A percentile compares a stretch with the other conserved stretches of the same genome.
Evolutionary conservation across 2,329 filamentous ascomycete species (phyloP).

Genomic region (Neonectria magnoliae): DNA sequence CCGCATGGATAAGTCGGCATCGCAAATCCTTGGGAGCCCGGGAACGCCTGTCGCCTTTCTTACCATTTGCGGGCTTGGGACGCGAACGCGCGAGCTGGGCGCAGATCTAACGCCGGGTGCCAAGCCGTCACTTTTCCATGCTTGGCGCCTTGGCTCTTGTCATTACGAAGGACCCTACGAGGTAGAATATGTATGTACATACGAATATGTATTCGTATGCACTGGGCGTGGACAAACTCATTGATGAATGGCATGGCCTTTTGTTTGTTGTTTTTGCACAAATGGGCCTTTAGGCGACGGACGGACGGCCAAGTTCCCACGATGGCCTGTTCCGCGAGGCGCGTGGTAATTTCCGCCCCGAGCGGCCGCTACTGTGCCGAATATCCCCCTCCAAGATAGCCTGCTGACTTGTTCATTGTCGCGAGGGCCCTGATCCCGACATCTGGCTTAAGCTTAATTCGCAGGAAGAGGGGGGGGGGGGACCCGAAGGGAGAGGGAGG

Average conservation of each 20-base stretch:
- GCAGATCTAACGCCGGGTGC: conserved; percentile 25
- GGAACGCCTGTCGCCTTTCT: conserved; percentile 10
- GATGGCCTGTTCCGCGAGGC: background rate
- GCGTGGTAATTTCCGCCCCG: conserved; percentile 19
- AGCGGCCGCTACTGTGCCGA: conserved; percentile 18
- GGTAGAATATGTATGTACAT: too few relatives aligned
- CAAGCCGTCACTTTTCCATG: conserved; percentile 16
- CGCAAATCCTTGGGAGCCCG: conserved; percentile 21
- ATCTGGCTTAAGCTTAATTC: conserved; percentile 44
- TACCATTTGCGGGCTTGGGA: conserved; percentile 18
- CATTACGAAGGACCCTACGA: too few relatives aligned
- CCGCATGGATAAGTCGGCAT: conserved; percentile 43
- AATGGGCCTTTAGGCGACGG: too few relatives aligned
- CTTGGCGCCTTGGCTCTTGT: conserved; percentile 3
- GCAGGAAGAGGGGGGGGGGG: conserved; percentile 12
- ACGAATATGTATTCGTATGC: too few relatives aligned
- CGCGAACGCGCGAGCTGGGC: conserved; percentile 11
- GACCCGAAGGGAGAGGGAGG: too few relatives aligned
- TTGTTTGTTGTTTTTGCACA: background rate
- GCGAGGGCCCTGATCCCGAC: conserved; percentile 35
- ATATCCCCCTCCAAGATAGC: conserved; percentile 17
- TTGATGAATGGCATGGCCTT: conserved; percentile 5
- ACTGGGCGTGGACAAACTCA: too few relatives aligned
- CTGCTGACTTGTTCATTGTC: conserved; percentile 14
- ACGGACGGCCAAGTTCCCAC: background rate